Conservation (phyloP, 176 grass and related monocot species). For the Echinochloa phyllopogon region DNA sequence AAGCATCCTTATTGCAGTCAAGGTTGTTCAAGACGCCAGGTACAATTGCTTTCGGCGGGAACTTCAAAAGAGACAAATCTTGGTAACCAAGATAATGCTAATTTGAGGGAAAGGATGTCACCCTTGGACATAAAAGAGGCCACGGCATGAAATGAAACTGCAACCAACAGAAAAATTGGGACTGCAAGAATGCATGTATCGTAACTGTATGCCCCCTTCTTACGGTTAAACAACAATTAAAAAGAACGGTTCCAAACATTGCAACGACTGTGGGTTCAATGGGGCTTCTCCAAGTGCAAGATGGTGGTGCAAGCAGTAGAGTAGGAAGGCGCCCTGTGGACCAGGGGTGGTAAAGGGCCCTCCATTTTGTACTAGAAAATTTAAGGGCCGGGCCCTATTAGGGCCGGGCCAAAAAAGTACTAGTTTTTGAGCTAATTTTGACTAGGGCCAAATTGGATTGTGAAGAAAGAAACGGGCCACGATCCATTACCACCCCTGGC, state of each 20-base stretch:
- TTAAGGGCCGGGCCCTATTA: no score
- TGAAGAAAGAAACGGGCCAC: no score
- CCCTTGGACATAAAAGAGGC: background rate
- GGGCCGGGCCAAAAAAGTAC: no score
- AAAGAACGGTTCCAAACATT: background rate
- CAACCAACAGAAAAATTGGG: background rate
- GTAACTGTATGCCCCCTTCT: background rate
- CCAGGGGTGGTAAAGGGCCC: no score
- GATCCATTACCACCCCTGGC: no score
- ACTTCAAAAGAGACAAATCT: background rate
- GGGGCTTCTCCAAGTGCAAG: no score
- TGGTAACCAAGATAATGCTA: background rate
- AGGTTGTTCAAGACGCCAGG: background rate
- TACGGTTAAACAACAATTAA: constrained; percentile 22
- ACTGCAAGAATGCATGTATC: constrained; percentile 2
- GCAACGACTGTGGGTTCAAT: no score
- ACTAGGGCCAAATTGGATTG: no score
- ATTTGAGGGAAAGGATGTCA: background rate
- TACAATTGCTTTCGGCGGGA: background rate
- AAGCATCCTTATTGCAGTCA: constrained; percentile 4
- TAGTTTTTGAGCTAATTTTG: no score
- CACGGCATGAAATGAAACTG: background rate
- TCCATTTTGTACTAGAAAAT: no score
- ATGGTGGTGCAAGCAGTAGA: no score
- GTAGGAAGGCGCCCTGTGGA: no score